Base-by-base conservation (phyloP, 495 filamentous ascomycete genomes). In the Trichoderma erinaceum region DNA sequence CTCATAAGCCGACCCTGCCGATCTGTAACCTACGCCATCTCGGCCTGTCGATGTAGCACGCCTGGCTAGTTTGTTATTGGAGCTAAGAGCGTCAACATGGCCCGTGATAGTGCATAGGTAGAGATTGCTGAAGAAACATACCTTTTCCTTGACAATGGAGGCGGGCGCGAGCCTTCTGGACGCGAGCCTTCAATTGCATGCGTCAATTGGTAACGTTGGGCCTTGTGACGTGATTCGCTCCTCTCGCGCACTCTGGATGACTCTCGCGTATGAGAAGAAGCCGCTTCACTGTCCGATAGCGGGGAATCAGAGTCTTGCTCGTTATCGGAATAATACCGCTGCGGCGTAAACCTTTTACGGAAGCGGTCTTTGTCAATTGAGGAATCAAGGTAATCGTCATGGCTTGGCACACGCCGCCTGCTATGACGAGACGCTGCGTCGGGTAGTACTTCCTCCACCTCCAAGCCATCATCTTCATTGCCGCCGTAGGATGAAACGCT, bases 171-270 rank as follows among this genome's bases (percentile, higher is more conserved):
- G 25, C 27, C 56, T 13, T 32, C 56, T 61, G 56, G 56, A 3
- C 56, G 56, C 56, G 56, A 61, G 25, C 27, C 56, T 25, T 32
- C 56, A 61, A 61, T 61, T 3, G 29, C 56, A 32, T 61, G 56
- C 16, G 56, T 61, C 27, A 61, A 61, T 21, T 61, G 56, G 7
- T 61, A 61, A 18, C 56, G 56, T 3, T 32, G 23, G n/a, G 25
- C 56, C 56, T 61, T 61, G 56, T 61, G 56, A 11, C 11, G 27
- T 11, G 56, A 61, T 25, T 61, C 56, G 56, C 56, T 61, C 25
- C 56, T 61, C 27, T 15, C 23, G 10, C 56, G 56, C 23, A 61
- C 56, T 25, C 56, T 61, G 27, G 56, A 61, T 12, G 56, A 61
- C 25, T 61, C 56, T 61, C 56, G 56, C 56, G 56, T 61, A 18